A percentile compares a stretch with the other conserved stretches of the same genome.
Conservation (phyloP, 108 stramenopile species). For the Schizochytrium sp. region DNA sequence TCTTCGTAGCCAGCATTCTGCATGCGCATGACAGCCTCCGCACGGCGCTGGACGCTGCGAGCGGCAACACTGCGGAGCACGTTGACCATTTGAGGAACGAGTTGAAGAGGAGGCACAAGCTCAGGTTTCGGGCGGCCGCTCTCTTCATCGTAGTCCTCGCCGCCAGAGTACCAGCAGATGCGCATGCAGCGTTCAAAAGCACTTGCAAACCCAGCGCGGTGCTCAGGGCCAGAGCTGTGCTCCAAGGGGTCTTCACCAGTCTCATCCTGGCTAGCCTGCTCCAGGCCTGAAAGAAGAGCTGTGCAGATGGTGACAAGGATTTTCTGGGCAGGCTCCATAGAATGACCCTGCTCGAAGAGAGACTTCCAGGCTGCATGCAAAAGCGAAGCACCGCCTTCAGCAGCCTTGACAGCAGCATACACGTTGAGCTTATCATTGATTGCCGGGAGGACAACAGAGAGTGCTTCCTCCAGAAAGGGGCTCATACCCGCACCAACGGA, state of each 20-base stretch:
- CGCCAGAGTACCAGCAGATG: conserved; percentile 41
- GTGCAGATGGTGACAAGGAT: conserved; percentile 12
- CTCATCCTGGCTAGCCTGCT: conserved; percentile 26
- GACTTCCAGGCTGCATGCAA: conserved; percentile 58
- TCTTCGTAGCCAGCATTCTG: conserved; percentile 2
- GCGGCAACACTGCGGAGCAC: conserved; percentile 39
- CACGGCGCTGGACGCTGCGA: conserved; percentile 50
- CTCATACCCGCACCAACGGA: conserved; percentile 46
- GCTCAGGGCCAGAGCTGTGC: background rate
- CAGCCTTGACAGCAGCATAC: conserved; percentile 45
- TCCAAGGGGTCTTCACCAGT: conserved; percentile 11
- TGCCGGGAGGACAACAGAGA: conserved; percentile 53
- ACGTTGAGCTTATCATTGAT: conserved; percentile 60
- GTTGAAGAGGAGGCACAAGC: conserved; percentile 37
- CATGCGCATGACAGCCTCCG: background rate
- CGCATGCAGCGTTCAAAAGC: conserved; percentile 58
- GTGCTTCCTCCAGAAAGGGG: conserved; percentile 26
- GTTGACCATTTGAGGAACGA: conserved; percentile 6
- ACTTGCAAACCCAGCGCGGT: conserved; percentile 38
- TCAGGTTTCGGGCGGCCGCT: conserved; percentile 16
- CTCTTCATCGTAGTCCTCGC: conserved; percentile 28
- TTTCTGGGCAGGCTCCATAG: conserved; percentile 60
- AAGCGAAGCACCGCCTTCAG: conserved; percentile 17
- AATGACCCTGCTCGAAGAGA: conserved; percentile 53
- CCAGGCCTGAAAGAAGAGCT: conserved; percentile 5